phyloP scores from a whole-genome alignment of 441 rosid genomes.

The Biscutella auriculata region DNA sequence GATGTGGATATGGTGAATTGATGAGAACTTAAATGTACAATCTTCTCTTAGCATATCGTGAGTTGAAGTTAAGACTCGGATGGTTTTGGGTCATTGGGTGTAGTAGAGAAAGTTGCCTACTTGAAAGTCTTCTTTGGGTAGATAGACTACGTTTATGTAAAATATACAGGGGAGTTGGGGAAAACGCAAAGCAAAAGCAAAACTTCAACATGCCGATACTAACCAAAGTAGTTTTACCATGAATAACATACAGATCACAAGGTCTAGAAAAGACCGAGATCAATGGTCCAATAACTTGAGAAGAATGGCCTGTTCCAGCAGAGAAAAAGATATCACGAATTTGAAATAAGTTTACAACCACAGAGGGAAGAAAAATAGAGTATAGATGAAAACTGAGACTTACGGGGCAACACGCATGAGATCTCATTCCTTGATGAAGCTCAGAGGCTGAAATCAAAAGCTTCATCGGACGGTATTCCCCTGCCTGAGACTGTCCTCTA shows the following conservation, averaged over 20 bases:
- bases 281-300: slow-evolving; percentile 26
- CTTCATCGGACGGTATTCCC: slow-evolving; percentile 67
- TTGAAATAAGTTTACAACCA: neutral
- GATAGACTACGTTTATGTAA: no score
- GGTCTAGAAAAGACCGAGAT: slow-evolving; percentile 1
- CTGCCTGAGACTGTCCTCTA: slow-evolving; percentile 53
- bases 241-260: neutral
- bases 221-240: neutral
- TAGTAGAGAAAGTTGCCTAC: slow-evolving; percentile 6
- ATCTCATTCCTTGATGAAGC: slow-evolving; percentile 65
- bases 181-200: neutral
- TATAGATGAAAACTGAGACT: slow-evolving; percentile 22
- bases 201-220: neutral
- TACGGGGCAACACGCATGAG: slow-evolving; percentile 84
- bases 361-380: neutral
- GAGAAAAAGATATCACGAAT: neutral
- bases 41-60: neutral
- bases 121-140: neutral
- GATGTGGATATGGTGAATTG: neutral
- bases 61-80: neutral
- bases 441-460: slow-evolving; percentile 60
- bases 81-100: neutral
- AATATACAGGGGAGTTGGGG: no score
- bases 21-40: neutral
- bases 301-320: slow-evolving; percentile 24